Conservation (phyloP, 139 green algal genomes). For the Closterium sp. region DNA sequence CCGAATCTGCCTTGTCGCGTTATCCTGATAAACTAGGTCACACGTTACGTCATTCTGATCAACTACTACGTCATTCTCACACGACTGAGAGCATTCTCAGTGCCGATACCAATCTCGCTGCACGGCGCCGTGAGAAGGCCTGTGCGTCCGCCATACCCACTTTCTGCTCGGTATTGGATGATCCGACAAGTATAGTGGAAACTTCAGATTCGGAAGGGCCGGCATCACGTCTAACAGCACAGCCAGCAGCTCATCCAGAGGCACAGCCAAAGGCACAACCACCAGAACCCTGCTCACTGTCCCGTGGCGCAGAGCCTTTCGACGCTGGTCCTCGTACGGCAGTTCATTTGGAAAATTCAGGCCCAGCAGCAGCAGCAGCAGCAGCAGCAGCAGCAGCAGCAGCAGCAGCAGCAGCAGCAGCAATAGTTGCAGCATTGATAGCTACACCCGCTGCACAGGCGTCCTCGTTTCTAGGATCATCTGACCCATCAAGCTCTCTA, state of each 20-base stretch:
- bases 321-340: background rate
- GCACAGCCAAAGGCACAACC: too few species aligned
- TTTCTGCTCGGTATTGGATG: background rate
- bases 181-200: background rate
- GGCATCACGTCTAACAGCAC: too few species aligned
- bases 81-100: background rate
- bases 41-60: too few species aligned
- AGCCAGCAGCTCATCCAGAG: too few species aligned
- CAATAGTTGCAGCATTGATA: background rate
- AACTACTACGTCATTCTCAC: background rate
- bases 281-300: too few species aligned
- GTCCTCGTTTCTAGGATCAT: background rate
- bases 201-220: too few species aligned
- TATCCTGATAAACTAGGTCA: background rate
- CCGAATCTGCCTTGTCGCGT: background rate
- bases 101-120: background rate
- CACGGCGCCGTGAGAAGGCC: background rate
- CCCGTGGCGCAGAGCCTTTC: too few species aligned
- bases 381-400: background rate
- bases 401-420: background rate
- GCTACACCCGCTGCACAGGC: background rate
- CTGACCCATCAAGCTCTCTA: background rate
- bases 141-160: background rate
- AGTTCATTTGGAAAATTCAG: background rate
- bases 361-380: background rate